Evolutionary conservation across 179 eudicot species (phyloP), one percentile per base, ranked within the genome.

Genomic region (Pouteria campechiana): DNA sequence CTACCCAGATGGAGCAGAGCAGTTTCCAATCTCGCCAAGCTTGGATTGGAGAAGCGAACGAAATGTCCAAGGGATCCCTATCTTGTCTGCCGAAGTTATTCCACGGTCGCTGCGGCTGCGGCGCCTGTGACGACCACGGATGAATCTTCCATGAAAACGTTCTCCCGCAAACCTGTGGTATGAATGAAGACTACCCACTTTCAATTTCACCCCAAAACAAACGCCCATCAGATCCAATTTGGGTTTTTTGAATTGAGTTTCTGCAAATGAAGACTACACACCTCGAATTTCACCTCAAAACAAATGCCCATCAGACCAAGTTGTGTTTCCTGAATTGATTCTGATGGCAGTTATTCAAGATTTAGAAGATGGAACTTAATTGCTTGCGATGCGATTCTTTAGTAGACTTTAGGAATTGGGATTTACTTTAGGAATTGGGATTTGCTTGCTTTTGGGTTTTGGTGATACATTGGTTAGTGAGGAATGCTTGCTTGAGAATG

Each of bases 1-100:
- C 41, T 69, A 41, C 57, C 86, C 16, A 51, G 83, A 63, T 83
- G 82, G 78, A 57, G 72, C 57, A 76, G 69, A 63, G 60, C 61
- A 24, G 24, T 64, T 32, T 52, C 55, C 39, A 52, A 64, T 14
- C n/a, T 75, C n/a, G 63, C 61, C 50, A 67, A 48, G 61, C 61
- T 53, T 50, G 68, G 70, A 34, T 63, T 55, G 0, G 63, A 52
- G 44, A 37, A 35, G 30, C 34, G 46, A 32, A 1, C 18, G 41
- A 61, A 55, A 48, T 37, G 53, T 19, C 1, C 37, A 7, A 62
- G 50, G 4, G 68, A 42, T 49, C 44, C 54, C 15, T 41, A 38
- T 44, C 33, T 55, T 7, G 29, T 58, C 3, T 24, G 48, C 30
- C 78, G 55, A 17, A 52, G 46, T 21, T 73, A 68, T 44, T 67